A percentile compares a stretch with the other conserved stretches of the same genome.
These are phyloP conservation scores for Dissophora globulifera DNA, from an alignment of 192 early-diverging fungal genomes.

Conservation along the genomic window DNA sequence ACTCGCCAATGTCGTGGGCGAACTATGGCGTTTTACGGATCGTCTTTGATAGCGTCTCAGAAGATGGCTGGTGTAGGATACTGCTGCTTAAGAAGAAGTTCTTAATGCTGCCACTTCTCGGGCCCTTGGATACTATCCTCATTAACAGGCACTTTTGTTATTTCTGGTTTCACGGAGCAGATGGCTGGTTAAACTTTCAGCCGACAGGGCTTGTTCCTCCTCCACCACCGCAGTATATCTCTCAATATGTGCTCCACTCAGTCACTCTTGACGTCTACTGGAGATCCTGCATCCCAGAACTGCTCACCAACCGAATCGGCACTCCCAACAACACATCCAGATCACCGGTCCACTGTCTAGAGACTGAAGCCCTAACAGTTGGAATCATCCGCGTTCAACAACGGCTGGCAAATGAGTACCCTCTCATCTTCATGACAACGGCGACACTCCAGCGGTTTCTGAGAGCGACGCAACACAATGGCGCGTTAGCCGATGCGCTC, in stretches of 20 bases:
- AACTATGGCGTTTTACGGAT: conserved; percentile 10
- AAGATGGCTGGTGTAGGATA: neutral
- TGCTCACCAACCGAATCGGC: neutral
- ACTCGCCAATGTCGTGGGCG: neutral
- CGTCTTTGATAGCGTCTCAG: neutral
- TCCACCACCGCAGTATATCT: neutral
- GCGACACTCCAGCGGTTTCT: neutral
- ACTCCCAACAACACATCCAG: neutral
- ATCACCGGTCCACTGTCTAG: neutral
- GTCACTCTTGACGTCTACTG: conserved; percentile 10
- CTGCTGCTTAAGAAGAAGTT: too few species aligned
- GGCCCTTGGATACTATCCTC: too few species aligned
- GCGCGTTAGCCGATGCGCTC: neutral
- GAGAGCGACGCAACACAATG: neutral
- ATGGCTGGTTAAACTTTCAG: conserved; percentile 1
- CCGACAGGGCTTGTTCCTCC: conserved; percentile 14
- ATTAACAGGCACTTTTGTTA: neutral
- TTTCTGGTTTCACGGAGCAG: neutral
- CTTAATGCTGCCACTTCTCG: too few species aligned
- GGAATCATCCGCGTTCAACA: neutral
- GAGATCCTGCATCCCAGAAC: neutral
- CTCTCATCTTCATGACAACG: conserved; percentile 14
- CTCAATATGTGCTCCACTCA: neutral
- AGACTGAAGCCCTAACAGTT: neutral
- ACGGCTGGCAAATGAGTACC: neutral